These are phyloP conservation scores for Microcos paniculata DNA, from an alignment of 345 rosid genomes.

Conservation along the genomic window DNA sequence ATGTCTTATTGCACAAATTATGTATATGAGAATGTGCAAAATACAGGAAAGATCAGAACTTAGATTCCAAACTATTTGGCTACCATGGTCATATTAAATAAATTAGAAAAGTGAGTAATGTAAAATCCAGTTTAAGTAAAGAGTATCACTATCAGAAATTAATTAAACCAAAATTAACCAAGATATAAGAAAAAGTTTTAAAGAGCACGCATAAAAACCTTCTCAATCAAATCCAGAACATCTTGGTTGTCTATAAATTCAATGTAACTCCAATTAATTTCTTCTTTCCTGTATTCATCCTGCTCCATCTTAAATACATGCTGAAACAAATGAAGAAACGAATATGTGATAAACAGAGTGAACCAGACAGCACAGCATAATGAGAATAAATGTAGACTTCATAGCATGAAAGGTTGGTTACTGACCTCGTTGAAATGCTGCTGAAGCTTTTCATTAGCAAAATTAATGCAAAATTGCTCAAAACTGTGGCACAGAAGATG, in stretches of 20 bases:
- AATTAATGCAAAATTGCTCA: conserved; percentile 98
- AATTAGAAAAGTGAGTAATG: background rate
- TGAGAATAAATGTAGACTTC: background rate
- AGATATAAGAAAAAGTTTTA: background rate
- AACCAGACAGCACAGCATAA: conserved; percentile 1
- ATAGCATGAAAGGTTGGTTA: background rate
- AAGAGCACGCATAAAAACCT: conserved; percentile 49
- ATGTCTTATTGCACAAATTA: background rate
- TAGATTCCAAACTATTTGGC: background rate
- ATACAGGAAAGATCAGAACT: background rate
- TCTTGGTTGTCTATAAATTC: conserved; percentile 99
- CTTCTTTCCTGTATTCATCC: conserved; percentile 93
- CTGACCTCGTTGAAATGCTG: conserved; percentile 98
- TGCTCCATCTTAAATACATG: conserved; percentile 99
- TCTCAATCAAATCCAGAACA: conserved; percentile 94
- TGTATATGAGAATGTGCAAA: background rate
- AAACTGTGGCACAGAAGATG: conserved; percentile 53
- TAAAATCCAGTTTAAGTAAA: background rate
- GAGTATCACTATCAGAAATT: background rate
- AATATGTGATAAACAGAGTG: background rate
- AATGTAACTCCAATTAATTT: conserved; percentile 97
- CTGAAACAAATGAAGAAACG: conserved; percentile 46
- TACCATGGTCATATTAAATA: background rate
- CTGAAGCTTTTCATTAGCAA: conserved; percentile 99
- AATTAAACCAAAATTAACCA: background rate